Conservation (phyloP, 176 grass and related monocot species). For the Leersia perrieri region DNA sequence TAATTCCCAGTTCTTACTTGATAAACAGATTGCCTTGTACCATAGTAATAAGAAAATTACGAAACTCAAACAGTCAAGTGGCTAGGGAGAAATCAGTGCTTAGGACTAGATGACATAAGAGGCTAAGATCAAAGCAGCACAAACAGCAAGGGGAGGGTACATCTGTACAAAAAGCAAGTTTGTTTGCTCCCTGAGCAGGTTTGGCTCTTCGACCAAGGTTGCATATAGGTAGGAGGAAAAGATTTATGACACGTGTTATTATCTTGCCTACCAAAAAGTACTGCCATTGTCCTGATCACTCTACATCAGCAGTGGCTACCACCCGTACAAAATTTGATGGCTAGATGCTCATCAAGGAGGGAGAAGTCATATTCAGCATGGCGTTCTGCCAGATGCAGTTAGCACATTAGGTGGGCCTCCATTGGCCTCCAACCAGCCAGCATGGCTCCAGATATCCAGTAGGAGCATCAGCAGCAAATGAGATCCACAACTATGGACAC, state of each 20-base stretch:
- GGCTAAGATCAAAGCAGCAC: neutral
- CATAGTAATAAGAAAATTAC: conserved; percentile 10
- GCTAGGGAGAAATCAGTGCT: neutral
- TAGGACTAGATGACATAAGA: neutral
- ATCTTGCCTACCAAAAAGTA: neutral
- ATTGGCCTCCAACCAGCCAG: neutral
- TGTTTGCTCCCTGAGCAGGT: neutral
- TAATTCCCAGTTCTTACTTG: neutral
- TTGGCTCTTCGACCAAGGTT: neutral
- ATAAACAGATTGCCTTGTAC: neutral
- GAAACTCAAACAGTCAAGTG: neutral
- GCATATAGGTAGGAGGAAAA: neutral
- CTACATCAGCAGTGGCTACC: neutral
- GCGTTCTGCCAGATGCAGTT: neutral
- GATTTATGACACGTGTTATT: neutral
- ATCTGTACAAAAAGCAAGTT: neutral
- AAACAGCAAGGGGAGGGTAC: neutral
- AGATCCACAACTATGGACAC: neutral
- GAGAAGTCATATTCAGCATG: neutral
- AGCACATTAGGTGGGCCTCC: neutral
- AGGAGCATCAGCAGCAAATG: neutral
- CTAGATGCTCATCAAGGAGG: neutral
- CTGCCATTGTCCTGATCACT: neutral
- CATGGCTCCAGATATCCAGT: neutral
- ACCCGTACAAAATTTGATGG: neutral